These are phyloP conservation scores for Entomortierella lignicola DNA, from an alignment of 192 early-diverging fungal genomes.

Conservation along the genomic window DNA sequence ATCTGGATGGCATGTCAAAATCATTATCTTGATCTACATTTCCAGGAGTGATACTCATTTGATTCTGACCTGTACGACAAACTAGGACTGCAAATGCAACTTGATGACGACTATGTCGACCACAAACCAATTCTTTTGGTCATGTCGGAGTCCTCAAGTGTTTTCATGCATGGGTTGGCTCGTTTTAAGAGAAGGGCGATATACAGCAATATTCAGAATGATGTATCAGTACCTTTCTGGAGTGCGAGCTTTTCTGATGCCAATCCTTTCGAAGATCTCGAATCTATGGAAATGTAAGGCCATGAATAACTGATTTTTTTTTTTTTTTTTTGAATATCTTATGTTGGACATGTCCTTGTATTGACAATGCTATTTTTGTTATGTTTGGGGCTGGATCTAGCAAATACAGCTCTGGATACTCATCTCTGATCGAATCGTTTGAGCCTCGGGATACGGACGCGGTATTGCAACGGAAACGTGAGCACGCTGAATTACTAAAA, in stretches of 20 bases:
- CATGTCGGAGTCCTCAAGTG: conserved; percentile 54
- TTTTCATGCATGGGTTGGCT: conserved; percentile 54
- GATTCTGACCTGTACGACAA: too few species aligned
- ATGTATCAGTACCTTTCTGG: conserved; percentile 70
- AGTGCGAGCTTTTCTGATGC: conserved; percentile 63
- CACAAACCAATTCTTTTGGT: conserved; percentile 52
- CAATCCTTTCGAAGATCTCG: conserved; percentile 57
- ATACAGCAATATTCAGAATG: conserved; percentile 64
- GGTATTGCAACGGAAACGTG: conserved; percentile 7
- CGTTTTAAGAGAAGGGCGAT: conserved; percentile 55
- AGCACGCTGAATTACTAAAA: conserved; percentile 9
- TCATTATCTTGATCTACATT: too few species aligned
- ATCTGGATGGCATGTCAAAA: too few species aligned
- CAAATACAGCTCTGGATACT: conserved; percentile 37
- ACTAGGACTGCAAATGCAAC: conserved; percentile 61
- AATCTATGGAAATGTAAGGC: conserved; percentile 63
- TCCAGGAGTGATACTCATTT: too few species aligned
- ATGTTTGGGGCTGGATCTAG: too few species aligned
- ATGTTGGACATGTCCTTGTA: too few species aligned
- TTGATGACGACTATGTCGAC: conserved; percentile 49
- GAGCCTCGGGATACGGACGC: conserved; percentile 27
- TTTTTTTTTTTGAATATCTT: too few species aligned
- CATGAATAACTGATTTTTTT: too few species aligned
- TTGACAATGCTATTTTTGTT: too few species aligned
- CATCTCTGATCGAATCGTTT: conserved; percentile 51